These are phyloP conservation scores for Amanita polypyramis DNA, from an alignment of 768 basidiomycete species.

Conservation along the genomic window DNA sequence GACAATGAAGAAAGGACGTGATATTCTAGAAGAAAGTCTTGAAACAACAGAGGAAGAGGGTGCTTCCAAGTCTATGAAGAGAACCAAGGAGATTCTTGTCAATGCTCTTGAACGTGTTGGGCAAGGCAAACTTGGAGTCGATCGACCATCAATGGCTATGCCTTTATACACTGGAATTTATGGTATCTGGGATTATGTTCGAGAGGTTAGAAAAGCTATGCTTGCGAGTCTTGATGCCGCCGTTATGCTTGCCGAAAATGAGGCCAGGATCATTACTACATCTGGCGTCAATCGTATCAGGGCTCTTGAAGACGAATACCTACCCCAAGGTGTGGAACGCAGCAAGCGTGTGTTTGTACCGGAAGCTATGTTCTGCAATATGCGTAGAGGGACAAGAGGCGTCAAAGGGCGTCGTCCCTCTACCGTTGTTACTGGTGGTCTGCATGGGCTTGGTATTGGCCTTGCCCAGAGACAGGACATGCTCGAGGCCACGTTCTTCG, in stretches of 20 bases:
- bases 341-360: slow-evolving; percentile 83
- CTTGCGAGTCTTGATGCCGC: slow-evolving; percentile 75
- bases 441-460: slow-evolving; percentile 74
- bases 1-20: slow-evolving; percentile 69
- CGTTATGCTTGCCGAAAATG: slow-evolving; percentile 72
- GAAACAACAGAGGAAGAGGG: slow-evolving; percentile 73
- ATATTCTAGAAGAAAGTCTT: slow-evolving; percentile 68
- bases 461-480: slow-evolving; percentile 70
- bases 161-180: slow-evolving; percentile 80
- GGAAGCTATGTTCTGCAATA: slow-evolving; percentile 89
- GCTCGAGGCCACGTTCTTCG: slow-evolving; percentile 69
- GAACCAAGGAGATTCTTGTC: slow-evolving; percentile 49
- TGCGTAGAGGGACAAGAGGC: slow-evolving; percentile 32
- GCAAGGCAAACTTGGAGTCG: slow-evolving; percentile 60
- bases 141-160: slow-evolving; percentile 34
- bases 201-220: slow-evolving; percentile 67
- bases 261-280: slow-evolving; percentile 61
- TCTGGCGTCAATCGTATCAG: slow-evolving; percentile 57
- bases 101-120: slow-evolving; percentile 70
- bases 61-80: slow-evolving; percentile 37
- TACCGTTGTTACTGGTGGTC: slow-evolving; percentile 65
- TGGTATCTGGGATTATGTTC: slow-evolving; percentile 77
- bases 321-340: slow-evolving; percentile 75
- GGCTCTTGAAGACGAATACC: slow-evolving; percentile 62
- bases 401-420: slow-evolving; percentile 28